phyloP scores from a whole-genome alignment of 306 rosid species.

The Lupinus albus region DNA sequence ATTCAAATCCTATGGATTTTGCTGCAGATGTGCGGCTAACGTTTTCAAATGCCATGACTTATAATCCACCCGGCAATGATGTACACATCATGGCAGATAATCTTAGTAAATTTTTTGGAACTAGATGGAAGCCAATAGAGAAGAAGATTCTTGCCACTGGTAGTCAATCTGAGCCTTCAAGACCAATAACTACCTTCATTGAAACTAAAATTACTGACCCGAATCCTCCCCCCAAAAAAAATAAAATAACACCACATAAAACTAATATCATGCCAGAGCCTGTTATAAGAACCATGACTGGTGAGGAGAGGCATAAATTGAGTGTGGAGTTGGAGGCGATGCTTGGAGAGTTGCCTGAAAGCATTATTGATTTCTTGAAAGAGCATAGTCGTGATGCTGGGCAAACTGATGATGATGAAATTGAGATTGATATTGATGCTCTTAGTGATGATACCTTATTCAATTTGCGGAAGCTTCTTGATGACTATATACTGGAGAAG shows the following conservation, averaged over 20 bases:
- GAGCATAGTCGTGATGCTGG: conserved; percentile 58
- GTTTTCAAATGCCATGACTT: conserved; percentile 82
- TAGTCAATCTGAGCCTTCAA: conserved; percentile 54
- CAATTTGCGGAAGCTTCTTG: conserved; percentile 70
- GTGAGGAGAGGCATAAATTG: conserved; percentile 69
- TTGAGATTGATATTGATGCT: conserved; percentile 87
- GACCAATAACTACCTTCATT: conserved; percentile 27
- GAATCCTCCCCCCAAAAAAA: conserved; percentile 63
- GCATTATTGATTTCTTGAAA: conserved; percentile 69
- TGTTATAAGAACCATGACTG: conserved; percentile 51
- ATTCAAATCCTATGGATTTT: conserved; percentile 64
- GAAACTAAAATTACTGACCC: conserved; percentile 49
- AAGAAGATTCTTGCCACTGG: conserved; percentile 60
- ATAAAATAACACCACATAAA: conserved; percentile 49
- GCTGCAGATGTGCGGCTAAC: conserved; percentile 87
- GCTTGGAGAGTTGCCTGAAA: conserved; percentile 76
- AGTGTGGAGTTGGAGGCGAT: conserved; percentile 69
- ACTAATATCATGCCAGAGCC: conserved; percentile 49
- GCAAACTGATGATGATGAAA: conserved; percentile 74
- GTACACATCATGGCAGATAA: conserved; percentile 67
- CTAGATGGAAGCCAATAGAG: conserved; percentile 72
- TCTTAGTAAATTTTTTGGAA: conserved; percentile 68
- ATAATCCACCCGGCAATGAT: conserved; percentile 83
- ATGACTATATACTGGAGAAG: conserved; percentile 66
- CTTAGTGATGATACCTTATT: conserved; percentile 76